Base-by-base conservation (phyloP, 2,329 filamentous ascomycete species). In the Ascochyta rabiei region DNA sequence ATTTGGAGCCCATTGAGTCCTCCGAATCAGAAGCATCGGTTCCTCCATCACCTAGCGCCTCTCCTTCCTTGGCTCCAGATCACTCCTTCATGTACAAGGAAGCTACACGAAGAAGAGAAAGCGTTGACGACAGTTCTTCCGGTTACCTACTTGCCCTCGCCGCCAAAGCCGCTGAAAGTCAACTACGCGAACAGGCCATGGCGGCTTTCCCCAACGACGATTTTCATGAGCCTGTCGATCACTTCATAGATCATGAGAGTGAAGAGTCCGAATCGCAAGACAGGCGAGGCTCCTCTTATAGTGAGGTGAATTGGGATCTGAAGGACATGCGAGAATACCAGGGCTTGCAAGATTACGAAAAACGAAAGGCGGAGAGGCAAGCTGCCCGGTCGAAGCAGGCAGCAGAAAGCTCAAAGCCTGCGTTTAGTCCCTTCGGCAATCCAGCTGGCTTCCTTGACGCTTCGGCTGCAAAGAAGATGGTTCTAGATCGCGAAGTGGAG, bases 241-340 rank as follows among this genome's bases (percentile, higher is more conserved):
- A 91, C 68, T 91, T 89, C 71, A 85, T 88, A 55, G 82, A 86
- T 53, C 84, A 86, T 62, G 86, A 86, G 57, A 66, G 60, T 6
- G 77, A 80, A 26, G 77, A 79, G n/a, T 56, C 68, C 8, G 68
- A 69, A 9, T 26, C 51, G 2, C 58, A 61, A 21, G 64, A 63
- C 15, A 72, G 84, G 53, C 82, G 85, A 35, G 85, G 87, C 67
- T 86, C 85, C 41, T 88, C 86, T 42, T 87, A 85, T 2, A 83
- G 84, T 44, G 81, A 86, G 63, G 82, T 85, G 4, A 78, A 84
- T 53, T 93, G 89, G 87, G 91, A 91, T 70, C 82, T 95, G 68
- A 84, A 87, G 66, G 88, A 91, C 64, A 90, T 95, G 89, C 89
- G 90, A 63, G 84, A 87, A 64, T 89, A 93, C 74, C 89, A 87